Base-by-base conservation (phyloP, 352 stramenopile species). In the Albugo laibachii region DNA sequence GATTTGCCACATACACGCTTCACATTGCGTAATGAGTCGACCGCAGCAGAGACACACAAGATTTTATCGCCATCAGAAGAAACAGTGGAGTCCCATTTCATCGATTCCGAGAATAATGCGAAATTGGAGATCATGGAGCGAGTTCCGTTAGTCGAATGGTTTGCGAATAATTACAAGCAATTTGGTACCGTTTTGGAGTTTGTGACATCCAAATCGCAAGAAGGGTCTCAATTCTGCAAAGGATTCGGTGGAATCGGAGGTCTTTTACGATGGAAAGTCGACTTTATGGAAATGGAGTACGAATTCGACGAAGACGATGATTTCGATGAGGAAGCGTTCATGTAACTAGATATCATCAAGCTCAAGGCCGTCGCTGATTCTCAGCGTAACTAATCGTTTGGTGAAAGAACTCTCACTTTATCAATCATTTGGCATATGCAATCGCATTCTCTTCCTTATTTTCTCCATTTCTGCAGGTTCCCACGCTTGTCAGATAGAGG, bases 121-220 rank as follows among this genome's bases (percentile, higher is more conserved):
- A 97, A 99, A 64, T 68, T 99, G 13, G 96, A 99, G 64, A 93
- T 94, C 5, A 61, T 97, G 14, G 94, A 99, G 54, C 96, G 97
- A 61, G 62, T 91, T 53, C 66, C 83, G n/a, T 70, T 99, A 13
- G 91, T 99, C 11, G 96, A 99, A 64, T 99, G 95, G 95, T 94
- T 99, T 49, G 95, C 96, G 16, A 97, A 98, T 66, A 96, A 98
- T 69, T 99, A 99, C 79, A 99, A 99, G 66, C 73, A 92, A 47
- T 99, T 97, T 64, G 96, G 96, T 57, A 97, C 94, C 46, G 87
- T 80, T 46, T 75, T 99, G 35, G 95, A 99, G 75, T 99, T 99
- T 64, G 86, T 99, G 52, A 99, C 95, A 42, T 93, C 98, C 63
- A 84, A 92, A 58, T 93, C 76, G 47, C 92, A 98, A 54, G 95